A percentile compares a stretch with the other conserved stretches of the same genome.
Evolutionary conservation across 306 rosid genomes (phyloP).

Genomic region (Vigna radiata): DNA sequence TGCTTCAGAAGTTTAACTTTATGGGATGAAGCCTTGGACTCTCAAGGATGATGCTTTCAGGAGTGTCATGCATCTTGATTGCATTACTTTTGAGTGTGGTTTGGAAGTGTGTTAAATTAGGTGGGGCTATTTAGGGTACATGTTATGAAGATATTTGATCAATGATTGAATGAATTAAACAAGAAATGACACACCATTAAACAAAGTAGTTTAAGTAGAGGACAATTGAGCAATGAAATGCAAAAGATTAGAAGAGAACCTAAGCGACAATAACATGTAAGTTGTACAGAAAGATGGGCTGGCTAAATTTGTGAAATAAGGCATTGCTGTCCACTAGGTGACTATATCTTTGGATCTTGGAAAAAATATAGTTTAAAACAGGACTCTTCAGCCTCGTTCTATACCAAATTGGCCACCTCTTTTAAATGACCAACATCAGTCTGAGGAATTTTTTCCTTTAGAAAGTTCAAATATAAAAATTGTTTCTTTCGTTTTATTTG

Average conservation of each 20-base stretch:
- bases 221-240: not conserved
- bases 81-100: not conserved
- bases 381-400: not conserved
- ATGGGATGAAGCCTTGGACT: not conserved
- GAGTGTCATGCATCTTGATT: not conserved
- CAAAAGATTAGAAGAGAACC: not conserved
- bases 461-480: not conserved
- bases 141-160: conserved; percentile 2
- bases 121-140: conserved; percentile 1
- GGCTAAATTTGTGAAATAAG: not conserved
- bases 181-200: not conserved
- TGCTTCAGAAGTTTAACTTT: conserved; percentile 15
- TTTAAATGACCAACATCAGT: conserved; percentile 9
- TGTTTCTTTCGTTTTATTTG: conserved; percentile 29
- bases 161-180: not conserved
- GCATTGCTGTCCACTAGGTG: not conserved
- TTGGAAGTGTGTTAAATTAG: conserved; percentile 1
- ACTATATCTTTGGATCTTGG: not conserved
- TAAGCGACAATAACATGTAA: not conserved
- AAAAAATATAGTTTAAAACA: not conserved
- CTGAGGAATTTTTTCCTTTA: not conserved
- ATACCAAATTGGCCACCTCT: conserved; percentile 20
- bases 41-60: not conserved
- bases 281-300: not conserved
- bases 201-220: not conserved